These are phyloP conservation scores for Fusarium palustre DNA, from an alignment of 2,329 filamentous ascomycete genomes.

Conservation along the genomic window DNA sequence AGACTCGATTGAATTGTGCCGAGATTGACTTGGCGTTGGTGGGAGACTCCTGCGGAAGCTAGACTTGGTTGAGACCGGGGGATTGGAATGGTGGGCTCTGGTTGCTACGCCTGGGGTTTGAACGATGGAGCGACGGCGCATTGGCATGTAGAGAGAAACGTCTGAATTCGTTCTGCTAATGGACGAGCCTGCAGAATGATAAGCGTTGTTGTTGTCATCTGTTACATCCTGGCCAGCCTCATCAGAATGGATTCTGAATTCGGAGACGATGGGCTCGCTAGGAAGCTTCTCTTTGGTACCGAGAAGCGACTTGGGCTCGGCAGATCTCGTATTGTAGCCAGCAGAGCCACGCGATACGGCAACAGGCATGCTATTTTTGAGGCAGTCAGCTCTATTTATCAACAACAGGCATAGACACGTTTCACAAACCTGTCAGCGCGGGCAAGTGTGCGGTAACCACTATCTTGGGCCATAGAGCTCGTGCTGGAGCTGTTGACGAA, in stretches of 20 bases:
- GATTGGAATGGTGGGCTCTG: slow-evolving; percentile 48
- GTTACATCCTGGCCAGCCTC: slow-evolving; percentile 37
- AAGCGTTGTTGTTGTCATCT: slow-evolving; percentile 39
- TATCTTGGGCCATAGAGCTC: slow-evolving; percentile 34
- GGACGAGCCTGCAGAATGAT: slow-evolving; percentile 33
- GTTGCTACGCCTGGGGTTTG: slow-evolving; percentile 65
- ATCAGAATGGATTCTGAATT: slow-evolving; percentile 26
- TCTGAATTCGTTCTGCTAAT: slow-evolving; percentile 58
- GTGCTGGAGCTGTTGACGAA: slow-evolving; percentile 28
- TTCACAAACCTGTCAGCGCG: slow-evolving; percentile 44
- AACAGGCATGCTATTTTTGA: slow-evolving; percentile 35
- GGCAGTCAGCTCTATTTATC: slow-evolving; percentile 37
- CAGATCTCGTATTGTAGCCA: slow-evolving; percentile 36
- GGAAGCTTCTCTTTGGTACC: slow-evolving; percentile 28
- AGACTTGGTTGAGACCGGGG: slow-evolving; percentile 45
- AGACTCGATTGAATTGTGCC: slow-evolving; percentile 56
- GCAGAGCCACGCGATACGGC: slow-evolving; percentile 26
- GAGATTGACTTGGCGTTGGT: slow-evolving; percentile 54
- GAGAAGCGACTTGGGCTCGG: slow-evolving; percentile 33
- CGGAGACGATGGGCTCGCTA: slow-evolving; percentile 29
- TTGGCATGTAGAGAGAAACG: slow-evolving; percentile 59
- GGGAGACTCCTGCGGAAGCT: slow-evolving; percentile 56
- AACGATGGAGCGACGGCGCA: slow-evolving; percentile 61
- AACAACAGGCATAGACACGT: background rate
- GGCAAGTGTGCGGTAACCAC: slow-evolving; percentile 26